Evolutionary conservation across 345 rosid genomes (phyloP).

Genomic region (Pseudoturritis turrita): DNA sequence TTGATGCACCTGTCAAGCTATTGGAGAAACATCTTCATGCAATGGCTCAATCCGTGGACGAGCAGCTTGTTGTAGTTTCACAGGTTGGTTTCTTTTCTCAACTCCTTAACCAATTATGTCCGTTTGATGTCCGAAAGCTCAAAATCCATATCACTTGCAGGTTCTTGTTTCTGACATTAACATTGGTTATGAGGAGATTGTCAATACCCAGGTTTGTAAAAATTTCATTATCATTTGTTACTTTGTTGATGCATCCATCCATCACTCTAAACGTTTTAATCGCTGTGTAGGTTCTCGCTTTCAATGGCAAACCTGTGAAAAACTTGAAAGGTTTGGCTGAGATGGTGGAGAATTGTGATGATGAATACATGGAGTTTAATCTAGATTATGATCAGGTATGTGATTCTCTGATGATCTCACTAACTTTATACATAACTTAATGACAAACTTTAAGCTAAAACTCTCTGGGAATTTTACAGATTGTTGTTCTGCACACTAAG

Average conservation of each 20-base stretch:
- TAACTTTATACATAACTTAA: background rate
- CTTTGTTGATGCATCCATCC: background rate
- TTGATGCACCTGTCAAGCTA: conserved; percentile 91
- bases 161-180: conserved; percentile 94
- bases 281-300: conserved; percentile 61
- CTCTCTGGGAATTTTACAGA: conserved; percentile 32
- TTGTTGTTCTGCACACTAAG: conserved; percentile 60
- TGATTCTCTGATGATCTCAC: background rate
- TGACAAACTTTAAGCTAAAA: background rate
- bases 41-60: conserved; percentile 80
- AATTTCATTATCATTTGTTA: background rate
- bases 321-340: conserved; percentile 75
- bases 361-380: conserved; percentile 72
- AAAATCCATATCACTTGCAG: conserved; percentile 29
- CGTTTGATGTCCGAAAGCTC: background rate
- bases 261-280: background rate
- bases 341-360: conserved; percentile 82
- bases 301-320: conserved; percentile 79
- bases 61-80: conserved; percentile 87
- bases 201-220: conserved; percentile 73
- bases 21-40: conserved; percentile 85
- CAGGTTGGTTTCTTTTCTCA: conserved; percentile 47
- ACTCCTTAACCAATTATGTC: background rate
- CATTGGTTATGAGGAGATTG: conserved; percentile 92
- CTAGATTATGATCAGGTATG: conserved; percentile 83